Evolutionary conservation across 2,329 filamentous ascomycete species (phyloP), one percentile per base, ranked within the genome.

Genomic region (Camillea tinctor): DNA sequence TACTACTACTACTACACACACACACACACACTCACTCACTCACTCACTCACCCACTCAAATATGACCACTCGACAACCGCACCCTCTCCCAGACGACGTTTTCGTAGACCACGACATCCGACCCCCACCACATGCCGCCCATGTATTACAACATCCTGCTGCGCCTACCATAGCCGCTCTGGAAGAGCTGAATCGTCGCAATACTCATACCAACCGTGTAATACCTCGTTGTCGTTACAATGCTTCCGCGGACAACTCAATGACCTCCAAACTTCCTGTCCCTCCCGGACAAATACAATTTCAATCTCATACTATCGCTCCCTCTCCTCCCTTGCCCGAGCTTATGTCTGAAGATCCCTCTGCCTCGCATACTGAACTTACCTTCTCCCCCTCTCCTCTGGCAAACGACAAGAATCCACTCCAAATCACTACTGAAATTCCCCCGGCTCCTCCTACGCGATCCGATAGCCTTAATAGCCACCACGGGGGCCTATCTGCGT

Each of bases 391-490:
- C 15, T 67, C 63, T 7, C 64, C 67, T 24, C 56, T 65, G 21
- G 53, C 55, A 19, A 64, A 62, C 49, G 58, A 52, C 44, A 63
- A 54, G 48, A 63, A 66, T 59, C 67, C 73, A 20, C 70, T 81
- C 17, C 71, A 74, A 52, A 74, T 80, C 56, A 75, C 74, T 7
- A 79, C 78, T 54, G 74, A 78, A 59, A 63, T 76, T 54, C 55
- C 61, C 60, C 70, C 66, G 61, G 60, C 58, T 50, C 64, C 58
- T 58, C 71, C 61, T 26, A 60, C 60, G 49, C 70, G 68, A 52
- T 66, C 66, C 70, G 76, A 72, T 61, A 75, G 73, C 76, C 71
- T 78, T 64, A 74, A 74, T 68, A 72, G 73, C 57, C 73, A 74
- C 64, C 63, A 60, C 60, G 63, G 69, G 15, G 65, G 64, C 58